phyloP scores from a whole-genome alignment of 1,284 basidiomycete species.

The Ganoderma sp. region DNA sequence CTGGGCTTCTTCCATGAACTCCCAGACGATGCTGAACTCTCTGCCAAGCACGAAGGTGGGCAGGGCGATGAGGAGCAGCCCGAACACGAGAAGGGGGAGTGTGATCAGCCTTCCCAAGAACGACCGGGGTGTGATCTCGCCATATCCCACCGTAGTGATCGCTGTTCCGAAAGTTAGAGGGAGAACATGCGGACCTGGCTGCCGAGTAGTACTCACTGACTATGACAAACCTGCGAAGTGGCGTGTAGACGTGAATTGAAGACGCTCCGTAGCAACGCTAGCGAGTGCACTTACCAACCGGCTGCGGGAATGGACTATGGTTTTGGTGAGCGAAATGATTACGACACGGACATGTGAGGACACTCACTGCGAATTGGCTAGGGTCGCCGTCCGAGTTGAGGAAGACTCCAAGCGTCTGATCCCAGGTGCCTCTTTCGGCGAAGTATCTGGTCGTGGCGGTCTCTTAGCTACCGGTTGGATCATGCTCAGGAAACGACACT shows the following conservation, averaged over 20 bases:
- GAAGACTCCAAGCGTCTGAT: slow-evolving; percentile 77
- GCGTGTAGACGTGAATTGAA: slow-evolving; percentile 20
- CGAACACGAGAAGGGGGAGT: slow-evolving; percentile 83
- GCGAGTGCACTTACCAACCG: slow-evolving; percentile 56
- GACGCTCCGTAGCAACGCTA: no score
- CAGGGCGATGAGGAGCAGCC: slow-evolving; percentile 84
- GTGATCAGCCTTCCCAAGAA: slow-evolving; percentile 84
- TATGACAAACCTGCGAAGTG: slow-evolving; percentile 51
- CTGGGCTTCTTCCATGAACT: slow-evolving; percentile 67
- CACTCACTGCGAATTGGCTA: slow-evolving; percentile 69
- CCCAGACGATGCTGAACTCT: slow-evolving; percentile 89
- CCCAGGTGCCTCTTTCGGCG: slow-evolving; percentile 87
- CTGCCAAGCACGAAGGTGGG: slow-evolving; percentile 88
- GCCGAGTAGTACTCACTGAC: slow-evolving; percentile 55
- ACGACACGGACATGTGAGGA: neutral
- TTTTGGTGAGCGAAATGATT: neutral
- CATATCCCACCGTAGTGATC: slow-evolving; percentile 86
- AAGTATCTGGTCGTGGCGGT: slow-evolving; percentile 65
- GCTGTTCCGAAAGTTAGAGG: slow-evolving; percentile 47
- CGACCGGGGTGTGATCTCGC: slow-evolving; percentile 85
- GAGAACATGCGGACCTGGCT: neutral
- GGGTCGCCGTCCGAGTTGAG: slow-evolving; percentile 85
- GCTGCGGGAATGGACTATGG: slow-evolving; percentile 78
- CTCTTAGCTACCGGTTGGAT: neutral
- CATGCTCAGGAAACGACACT: slow-evolving; percentile 35